phyloP scores from a whole-genome alignment of 306 rosid species.

The Gleditsia sinensis region DNA sequence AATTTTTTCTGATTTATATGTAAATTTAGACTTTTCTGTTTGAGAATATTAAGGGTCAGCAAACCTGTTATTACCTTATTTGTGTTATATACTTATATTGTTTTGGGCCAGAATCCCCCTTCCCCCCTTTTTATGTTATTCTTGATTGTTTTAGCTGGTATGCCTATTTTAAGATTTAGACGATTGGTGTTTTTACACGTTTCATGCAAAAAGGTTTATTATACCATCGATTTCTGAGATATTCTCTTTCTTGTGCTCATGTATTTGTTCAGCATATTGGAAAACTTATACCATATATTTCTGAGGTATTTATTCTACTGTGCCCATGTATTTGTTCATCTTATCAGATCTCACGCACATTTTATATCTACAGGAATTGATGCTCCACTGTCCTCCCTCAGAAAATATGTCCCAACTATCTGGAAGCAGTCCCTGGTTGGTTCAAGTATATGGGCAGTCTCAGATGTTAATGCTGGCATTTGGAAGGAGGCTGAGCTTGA shows the following conservation, averaged over 20 bases:
- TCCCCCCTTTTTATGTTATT: background rate
- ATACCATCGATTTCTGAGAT: background rate
- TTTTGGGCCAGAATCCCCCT: background rate
- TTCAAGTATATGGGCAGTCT: constrained; percentile 75
- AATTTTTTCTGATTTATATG: background rate
- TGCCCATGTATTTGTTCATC: background rate
- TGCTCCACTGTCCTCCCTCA: constrained; percentile 68
- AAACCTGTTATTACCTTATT: constrained; percentile 2
- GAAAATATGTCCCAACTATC: constrained; percentile 63
- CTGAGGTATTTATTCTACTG: background rate
- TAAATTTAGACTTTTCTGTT: background rate
- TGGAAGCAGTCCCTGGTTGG: constrained; percentile 82
- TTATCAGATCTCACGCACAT: constrained; percentile 12
- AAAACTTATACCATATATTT: constrained; percentile 11
- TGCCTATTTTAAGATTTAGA: background rate
- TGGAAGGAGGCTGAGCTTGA: constrained; percentile 95
- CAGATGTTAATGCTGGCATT: constrained; percentile 60
- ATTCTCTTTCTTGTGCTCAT: background rate
- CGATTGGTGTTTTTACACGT: background rate
- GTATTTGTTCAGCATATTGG: constrained; percentile 4
- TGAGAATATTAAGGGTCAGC: constrained; percentile 16
- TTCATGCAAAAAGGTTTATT: background rate
- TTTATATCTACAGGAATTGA: constrained; percentile 67
- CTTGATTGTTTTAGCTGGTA: background rate
- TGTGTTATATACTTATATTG: background rate